phyloP scores from a whole-genome alignment of 164 flowering plant species.

The Paratinospora sagittata region DNA sequence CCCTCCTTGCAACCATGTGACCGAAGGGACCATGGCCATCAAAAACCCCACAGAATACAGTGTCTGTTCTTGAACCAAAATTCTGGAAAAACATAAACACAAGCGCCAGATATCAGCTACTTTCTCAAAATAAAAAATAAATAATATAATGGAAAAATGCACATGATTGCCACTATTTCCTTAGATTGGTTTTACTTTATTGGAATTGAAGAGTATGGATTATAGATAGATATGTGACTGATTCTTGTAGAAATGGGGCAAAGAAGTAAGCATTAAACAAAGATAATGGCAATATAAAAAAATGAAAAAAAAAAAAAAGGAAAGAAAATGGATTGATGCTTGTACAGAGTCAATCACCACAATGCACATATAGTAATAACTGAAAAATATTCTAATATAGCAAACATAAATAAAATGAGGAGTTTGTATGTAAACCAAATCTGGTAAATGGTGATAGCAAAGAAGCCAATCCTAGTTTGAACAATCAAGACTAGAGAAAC shows the following conservation, averaged over 20 bases:
- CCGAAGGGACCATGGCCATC: slow-evolving; percentile 99
- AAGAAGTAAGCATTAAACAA: background rate
- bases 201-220: background rate
- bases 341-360: no score
- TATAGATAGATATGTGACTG: background rate
- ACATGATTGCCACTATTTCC: background rate
- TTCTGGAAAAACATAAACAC: slow-evolving; percentile 44
- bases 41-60: slow-evolving; percentile 95
- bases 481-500: no score
- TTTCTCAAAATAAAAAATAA: background rate
- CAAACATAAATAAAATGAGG: no score
- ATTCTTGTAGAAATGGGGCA: background rate
- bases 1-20: slow-evolving; percentile 94
- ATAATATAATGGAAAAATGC: background rate
- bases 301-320: background rate
- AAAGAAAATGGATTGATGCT: background rate
- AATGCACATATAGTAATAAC: no score
- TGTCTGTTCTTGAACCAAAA: slow-evolving; percentile 83
- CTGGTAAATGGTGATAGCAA: no score
- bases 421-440: no score
- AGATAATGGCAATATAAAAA: background rate
- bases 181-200: background rate
- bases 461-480: no score
- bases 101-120: background rate
- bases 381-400: no score